phyloP scores from a whole-genome alignment of 1,284 basidiomycete species.

The Trichosporon sp. region DNA sequence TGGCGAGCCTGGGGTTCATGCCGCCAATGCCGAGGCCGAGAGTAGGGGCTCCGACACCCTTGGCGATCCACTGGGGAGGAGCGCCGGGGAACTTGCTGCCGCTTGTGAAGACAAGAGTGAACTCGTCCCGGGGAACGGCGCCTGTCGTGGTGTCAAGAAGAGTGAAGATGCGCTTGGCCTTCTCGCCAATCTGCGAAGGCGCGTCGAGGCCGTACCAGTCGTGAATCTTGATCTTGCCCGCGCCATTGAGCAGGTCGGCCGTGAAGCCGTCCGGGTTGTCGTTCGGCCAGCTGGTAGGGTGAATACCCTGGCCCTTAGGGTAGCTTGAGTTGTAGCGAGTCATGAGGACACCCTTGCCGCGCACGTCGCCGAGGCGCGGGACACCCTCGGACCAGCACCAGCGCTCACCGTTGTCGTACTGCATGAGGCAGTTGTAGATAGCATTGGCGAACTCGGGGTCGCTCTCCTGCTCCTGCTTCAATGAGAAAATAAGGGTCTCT shows the following conservation, averaged over 20 bases:
- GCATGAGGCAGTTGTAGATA: constrained; percentile 61
- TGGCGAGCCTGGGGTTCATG: constrained; percentile 65
- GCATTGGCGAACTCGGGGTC: constrained; percentile 56
- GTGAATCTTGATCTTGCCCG: constrained; percentile 62
- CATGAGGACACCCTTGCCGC: constrained; percentile 74
- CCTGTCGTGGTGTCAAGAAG: constrained; percentile 20
- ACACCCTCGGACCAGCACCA: constrained; percentile 76
- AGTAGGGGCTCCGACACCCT: constrained; percentile 71
- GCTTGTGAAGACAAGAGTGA: constrained; percentile 71
- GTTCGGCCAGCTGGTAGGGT: constrained; percentile 75
- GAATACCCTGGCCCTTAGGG: constrained; percentile 60
- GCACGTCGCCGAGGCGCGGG: constrained; percentile 69
- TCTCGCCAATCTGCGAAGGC: constrained; percentile 72
- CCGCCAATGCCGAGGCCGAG: constrained; percentile 71
- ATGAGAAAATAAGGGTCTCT: constrained; percentile 73
- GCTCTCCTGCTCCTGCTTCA: constrained; percentile 68
- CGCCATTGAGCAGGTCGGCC: background rate
- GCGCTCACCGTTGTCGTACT: constrained; percentile 56
- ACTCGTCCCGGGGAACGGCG: constrained; percentile 35
- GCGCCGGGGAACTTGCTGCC: constrained; percentile 73
- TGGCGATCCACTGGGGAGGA: constrained; percentile 64
- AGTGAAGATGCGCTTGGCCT: constrained; percentile 52
- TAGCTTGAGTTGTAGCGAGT: constrained; percentile 61
- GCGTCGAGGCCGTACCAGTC: constrained; percentile 79
- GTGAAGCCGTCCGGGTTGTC: constrained; percentile 61